phyloP scores from a whole-genome alignment of 2,329 filamentous ascomycete genomes.

The Arthrobotrys megalospora region DNA sequence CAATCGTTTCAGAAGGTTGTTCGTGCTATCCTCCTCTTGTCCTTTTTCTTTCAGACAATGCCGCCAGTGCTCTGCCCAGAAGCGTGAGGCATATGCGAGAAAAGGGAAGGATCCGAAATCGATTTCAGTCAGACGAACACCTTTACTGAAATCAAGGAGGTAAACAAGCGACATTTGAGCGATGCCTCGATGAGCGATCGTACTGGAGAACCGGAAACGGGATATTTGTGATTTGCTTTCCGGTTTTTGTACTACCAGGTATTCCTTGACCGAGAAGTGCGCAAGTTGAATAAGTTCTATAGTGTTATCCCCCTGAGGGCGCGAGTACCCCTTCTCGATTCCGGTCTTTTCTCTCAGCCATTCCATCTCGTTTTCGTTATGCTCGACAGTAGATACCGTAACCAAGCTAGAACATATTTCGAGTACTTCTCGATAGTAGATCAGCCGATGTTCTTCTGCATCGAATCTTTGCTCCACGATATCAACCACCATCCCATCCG shows the following conservation, averaged over 20 bases:
- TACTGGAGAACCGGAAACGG: slow-evolving; percentile 23
- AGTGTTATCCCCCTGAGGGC: not conserved
- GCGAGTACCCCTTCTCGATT: slow-evolving; percentile 7
- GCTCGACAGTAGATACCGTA: slow-evolving; percentile 19
- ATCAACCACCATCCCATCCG: slow-evolving; percentile 65
- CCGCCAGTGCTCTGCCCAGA: slow-evolving; percentile 23
- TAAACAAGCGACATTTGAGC: slow-evolving; percentile 29
- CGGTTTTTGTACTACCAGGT: not conserved
- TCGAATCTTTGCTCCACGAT: slow-evolving; percentile 63
- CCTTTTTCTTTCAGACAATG: not conserved
- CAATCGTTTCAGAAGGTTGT: slow-evolving; percentile 9
- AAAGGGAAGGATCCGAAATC: slow-evolving; percentile 32
- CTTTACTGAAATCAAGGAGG: slow-evolving; percentile 32
- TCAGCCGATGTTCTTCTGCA: slow-evolving; percentile 61
- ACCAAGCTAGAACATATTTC: slow-evolving; percentile 38
- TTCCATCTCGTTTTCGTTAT: not conserved
- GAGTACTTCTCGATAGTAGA: slow-evolving; percentile 32
- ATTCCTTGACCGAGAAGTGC: slow-evolving; percentile 39
- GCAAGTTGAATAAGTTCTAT: slow-evolving; percentile 27
- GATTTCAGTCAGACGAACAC: slow-evolving; percentile 17
- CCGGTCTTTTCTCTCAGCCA: slow-evolving; percentile 20
- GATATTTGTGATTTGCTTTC: slow-evolving; percentile 23
- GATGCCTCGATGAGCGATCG: slow-evolving; percentile 14
- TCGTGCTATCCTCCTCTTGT: not conserved
- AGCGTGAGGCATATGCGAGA: slow-evolving; percentile 32